Evolutionary conservation across 2,329 filamentous ascomycete species (phyloP).

Genomic region (Fusarium sp.): DNA sequence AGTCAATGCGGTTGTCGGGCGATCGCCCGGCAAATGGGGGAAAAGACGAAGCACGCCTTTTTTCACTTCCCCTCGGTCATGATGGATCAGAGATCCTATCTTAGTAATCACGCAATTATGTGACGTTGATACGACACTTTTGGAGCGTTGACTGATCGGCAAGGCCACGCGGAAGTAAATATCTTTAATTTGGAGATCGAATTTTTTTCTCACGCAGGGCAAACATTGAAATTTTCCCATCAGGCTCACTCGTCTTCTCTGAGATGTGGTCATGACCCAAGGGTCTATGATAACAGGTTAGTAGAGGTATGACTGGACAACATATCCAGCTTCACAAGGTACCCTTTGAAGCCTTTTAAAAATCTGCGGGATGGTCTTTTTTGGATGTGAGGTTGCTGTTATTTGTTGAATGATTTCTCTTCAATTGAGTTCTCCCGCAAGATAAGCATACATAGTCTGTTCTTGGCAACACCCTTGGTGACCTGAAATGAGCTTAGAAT

Average conservation of each 20-base stretch:
- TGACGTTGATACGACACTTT: slow-evolving; percentile 14
- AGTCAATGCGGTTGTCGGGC: slow-evolving; percentile 45
- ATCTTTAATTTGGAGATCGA: background rate
- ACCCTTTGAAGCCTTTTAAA: background rate
- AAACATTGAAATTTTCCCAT: background rate
- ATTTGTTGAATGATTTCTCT: background rate
- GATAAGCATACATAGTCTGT: background rate
- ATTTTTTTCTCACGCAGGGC: background rate
- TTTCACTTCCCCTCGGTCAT: slow-evolving; percentile 31
- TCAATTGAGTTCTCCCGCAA: background rate
- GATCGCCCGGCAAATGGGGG: slow-evolving; percentile 39
- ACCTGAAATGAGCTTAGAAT: background rate
- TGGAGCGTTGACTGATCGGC: background rate
- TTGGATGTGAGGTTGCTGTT: background rate
- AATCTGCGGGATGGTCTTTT: too few relatives aligned
- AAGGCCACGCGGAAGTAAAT: background rate
- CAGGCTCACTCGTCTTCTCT: background rate
- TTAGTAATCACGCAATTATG: slow-evolving; percentile 37
- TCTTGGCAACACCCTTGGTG: background rate
- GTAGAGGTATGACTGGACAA: background rate
- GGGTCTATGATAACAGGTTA: too few relatives aligned
- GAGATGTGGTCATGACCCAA: background rate
- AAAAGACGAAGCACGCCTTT: slow-evolving; percentile 2
- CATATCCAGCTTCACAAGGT: too few relatives aligned
- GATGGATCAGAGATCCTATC: slow-evolving; percentile 22